Evolutionary conservation across 1,284 basidiomycete genomes (phyloP).

Genomic region (Tilletia walkeri): DNA sequence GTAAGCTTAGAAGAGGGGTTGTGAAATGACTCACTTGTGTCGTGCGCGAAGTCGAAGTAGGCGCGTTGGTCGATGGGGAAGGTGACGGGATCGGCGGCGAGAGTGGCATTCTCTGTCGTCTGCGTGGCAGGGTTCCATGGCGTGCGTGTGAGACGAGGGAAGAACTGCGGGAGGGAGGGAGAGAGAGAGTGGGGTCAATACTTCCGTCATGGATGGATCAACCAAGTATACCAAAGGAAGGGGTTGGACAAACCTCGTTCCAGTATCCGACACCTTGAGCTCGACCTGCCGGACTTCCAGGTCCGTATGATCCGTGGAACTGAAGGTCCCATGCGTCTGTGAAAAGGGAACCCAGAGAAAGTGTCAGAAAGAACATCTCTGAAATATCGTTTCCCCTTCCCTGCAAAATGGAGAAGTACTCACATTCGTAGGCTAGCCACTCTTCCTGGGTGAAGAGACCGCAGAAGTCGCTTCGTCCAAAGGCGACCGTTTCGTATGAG

Average conservation of each 20-base stretch:
- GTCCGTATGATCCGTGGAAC: constrained; percentile 68
- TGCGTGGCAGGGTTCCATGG: constrained; percentile 34
- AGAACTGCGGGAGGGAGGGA: constrained; percentile 19
- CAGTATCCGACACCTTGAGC: constrained; percentile 82
- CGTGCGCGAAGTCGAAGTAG: constrained; percentile 54
- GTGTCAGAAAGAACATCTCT: neutral
- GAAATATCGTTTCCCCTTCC: neutral
- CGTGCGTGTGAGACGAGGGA: constrained; percentile 35
- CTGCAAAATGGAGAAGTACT: constrained; percentile 61
- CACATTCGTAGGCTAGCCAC: constrained; percentile 73
- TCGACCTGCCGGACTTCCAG: constrained; percentile 73
- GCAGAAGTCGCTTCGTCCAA: constrained; percentile 66
- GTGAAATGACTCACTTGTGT: constrained; percentile 24
- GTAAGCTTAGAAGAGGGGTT: neutral
- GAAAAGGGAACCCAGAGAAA: neutral
- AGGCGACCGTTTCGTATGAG: constrained; percentile 43
- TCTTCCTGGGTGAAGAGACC: constrained; percentile 82
- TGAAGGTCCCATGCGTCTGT: constrained; percentile 55
- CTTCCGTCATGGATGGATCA: neutral
- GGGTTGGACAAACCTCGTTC: constrained; percentile 37
- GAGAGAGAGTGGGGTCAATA: neutral
- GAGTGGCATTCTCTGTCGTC: constrained; percentile 50
- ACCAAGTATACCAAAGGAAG: neutral
- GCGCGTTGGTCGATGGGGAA: constrained; percentile 48
- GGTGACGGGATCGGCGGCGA: constrained; percentile 34